Evolutionary conservation across 148 eudicot species (phyloP), one percentile per base, ranked within the genome.

Genomic region (Vaccinium myrtillus): DNA sequence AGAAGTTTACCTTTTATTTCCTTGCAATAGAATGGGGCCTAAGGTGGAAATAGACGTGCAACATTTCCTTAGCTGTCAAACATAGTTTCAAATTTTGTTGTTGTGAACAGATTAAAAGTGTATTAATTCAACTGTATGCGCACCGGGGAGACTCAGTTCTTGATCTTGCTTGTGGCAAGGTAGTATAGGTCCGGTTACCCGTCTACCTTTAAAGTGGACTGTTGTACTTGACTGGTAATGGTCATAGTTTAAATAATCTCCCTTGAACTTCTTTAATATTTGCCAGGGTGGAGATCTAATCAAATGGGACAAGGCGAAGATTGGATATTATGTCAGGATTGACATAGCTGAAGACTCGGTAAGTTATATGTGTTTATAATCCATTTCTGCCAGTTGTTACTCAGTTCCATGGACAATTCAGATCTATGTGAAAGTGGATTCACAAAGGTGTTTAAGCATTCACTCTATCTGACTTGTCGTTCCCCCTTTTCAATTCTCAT

Each of bases 81-180:
- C 13, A 30, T 3, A 32, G 50, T 56, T 4, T 36, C 32, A 27
- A 79, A 79, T 56, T 58, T 76, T 77, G 8, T 30, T 86, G n/a
- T 10, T 83, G 50, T 89, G 53, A 61, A 84, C 90, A 97, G 99
- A 97, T 97, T 74, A 97, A 97, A 86, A 97, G 99, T 89, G 99
- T 97, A 30, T 81, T 97, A n/a, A 97, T 97, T 90, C 98, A 95
- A 87, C 92, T 97, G 49, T 95, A 95, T 90, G 94, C 98, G 5
- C 91, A 86, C 25, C 88, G 84, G n/a, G 98, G 98, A 73, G 94
- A 95, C 88, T 92, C 90, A 14, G 96, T 95, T 86, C 96, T 97
- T 90, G 99, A 97, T 95, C 98, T 97, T 92, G 99, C 99, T 25
- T 97, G 99, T 89, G 99, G 99, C 83, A 97, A 97, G 98, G 99